Percentiles rank a stretch among this genome's conserved stretches.
phyloP scores from a whole-genome alignment of 306 rosid species.

The Rubus parviflorus region DNA sequence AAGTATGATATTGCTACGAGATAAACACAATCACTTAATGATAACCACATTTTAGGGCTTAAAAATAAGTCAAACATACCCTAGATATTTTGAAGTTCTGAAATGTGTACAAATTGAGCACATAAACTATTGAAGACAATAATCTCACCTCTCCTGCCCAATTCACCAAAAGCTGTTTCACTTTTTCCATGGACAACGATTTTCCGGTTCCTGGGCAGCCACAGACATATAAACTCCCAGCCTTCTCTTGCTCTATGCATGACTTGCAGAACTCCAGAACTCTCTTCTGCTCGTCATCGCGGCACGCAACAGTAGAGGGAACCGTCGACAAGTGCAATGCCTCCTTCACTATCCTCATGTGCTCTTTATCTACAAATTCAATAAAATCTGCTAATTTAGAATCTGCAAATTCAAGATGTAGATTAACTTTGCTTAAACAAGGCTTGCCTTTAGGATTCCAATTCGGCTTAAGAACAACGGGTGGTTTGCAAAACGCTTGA shows the following conservation, averaged over 20 bases:
- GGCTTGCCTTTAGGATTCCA: constrained; percentile 73
- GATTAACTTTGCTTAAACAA: not conserved
- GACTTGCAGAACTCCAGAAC: constrained; percentile 71
- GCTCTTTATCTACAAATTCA: constrained; percentile 51
- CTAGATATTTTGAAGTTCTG: not conserved
- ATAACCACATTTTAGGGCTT: not conserved
- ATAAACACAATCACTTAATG: not conserved
- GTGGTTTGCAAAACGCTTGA: constrained; percentile 17
- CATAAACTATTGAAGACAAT: not conserved
- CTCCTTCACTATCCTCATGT: constrained; percentile 60
- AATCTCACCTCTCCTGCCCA: constrained; percentile 66
- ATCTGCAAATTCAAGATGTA: too few relatives aligned
- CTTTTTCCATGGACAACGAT: constrained; percentile 71
- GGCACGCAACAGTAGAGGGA: constrained; percentile 61
- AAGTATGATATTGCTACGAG: not conserved
- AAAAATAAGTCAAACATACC: not conserved
- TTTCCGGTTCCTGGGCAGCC: constrained; percentile 96
- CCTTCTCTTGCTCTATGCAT: constrained; percentile 58
- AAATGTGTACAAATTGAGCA: not conserved
- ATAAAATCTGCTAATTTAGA: not conserved
- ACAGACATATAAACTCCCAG: constrained; percentile 81
- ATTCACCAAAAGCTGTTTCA: constrained; percentile 47
- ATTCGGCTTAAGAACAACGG: constrained; percentile 29
- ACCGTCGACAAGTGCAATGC: constrained; percentile 71
- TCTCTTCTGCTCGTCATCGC: constrained; percentile 73